Base-by-base conservation (phyloP, 768 basidiomycete species). In the Auricularia heimuer region DNA sequence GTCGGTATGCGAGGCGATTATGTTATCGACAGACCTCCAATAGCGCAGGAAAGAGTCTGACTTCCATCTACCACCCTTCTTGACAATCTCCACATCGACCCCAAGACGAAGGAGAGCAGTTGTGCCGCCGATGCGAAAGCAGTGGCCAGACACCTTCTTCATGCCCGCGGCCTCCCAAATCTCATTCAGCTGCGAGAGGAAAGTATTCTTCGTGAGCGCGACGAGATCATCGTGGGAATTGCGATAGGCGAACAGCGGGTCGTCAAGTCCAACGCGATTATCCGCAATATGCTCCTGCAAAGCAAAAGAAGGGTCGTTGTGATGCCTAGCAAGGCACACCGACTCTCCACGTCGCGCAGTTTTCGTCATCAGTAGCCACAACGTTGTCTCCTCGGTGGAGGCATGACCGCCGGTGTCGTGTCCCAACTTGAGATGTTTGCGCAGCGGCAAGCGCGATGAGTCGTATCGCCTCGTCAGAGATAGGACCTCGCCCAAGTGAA, bases 111-210 rank as follows among this genome's bases (percentile, higher is more conserved):
- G 69, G 58, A 69, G 76, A 63, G 73, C 76, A 0, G 76, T 76
- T 0, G 80, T 76, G 1, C 78, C 78, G 0, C 79, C 78, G 24
- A 80, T 81, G 2, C 76, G 70, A 68, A 81, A 81, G 8, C 76
- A 79, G 67, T 80, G 79, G 0, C 79, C 75, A 56, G 78, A 78
- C 3, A 74, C 18, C 0, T 68, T 76, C 0, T 76, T 77, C 63
- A 67, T 76, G 7, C 77, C 74, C 0, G 21, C 37, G 0, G 70
- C 65, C 0, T 24, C 10, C 0, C 76, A 65, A 12, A 77, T 74
- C 1, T n/a, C 4, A 58, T 79, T 79, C 64, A 78, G 74, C 1
- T 70, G 61, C 0, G 44, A n/a, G 0, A 79, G 54, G 0, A 76
- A 75, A 3, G 65, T 39, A 0, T 61, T 14, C 51, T 72, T 73